Evolutionary conservation across 2,329 filamentous ascomycete genomes (phyloP).

Genomic region (Metarhizium album): DNA sequence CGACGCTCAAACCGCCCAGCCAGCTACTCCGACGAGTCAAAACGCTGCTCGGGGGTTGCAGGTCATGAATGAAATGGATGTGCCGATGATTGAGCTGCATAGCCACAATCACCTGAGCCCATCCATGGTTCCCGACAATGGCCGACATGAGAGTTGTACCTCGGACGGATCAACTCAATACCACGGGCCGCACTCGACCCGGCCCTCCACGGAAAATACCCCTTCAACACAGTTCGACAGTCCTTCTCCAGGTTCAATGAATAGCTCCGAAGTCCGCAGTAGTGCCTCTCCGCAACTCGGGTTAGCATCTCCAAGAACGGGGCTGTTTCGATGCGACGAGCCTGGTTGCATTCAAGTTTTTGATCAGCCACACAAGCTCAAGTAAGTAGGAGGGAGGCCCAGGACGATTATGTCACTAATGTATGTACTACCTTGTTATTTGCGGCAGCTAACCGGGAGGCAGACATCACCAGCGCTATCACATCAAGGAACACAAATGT

Average conservation of each 20-base stretch:
- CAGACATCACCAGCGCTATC: slow-evolving; percentile 50
- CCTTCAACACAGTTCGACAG: slow-evolving; percentile 36
- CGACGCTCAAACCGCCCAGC: slow-evolving; percentile 17
- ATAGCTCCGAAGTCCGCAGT: slow-evolving; percentile 25
- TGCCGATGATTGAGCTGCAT: slow-evolving; percentile 16
- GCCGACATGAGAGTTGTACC: slow-evolving; percentile 22
- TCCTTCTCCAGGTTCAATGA: slow-evolving; percentile 28
- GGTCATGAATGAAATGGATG: slow-evolving; percentile 12
- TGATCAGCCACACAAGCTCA: slow-evolving; percentile 49
- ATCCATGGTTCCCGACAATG: slow-evolving; percentile 11
- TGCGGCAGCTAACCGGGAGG: slow-evolving; percentile 1
- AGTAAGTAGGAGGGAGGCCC: slow-evolving; percentile 26
- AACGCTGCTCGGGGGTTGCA: slow-evolving; percentile 3
- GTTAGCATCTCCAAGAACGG: slow-evolving; percentile 19
- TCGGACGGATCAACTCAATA: slow-evolving; percentile 33
- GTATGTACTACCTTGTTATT: background rate
- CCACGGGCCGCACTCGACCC: slow-evolving; percentile 27
- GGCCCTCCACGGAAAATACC: slow-evolving; percentile 31
- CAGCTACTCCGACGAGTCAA: slow-evolving; percentile 15
- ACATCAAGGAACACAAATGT: slow-evolving; percentile 49
- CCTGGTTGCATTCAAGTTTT: slow-evolving; percentile 32
- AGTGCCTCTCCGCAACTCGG: slow-evolving; percentile 24
- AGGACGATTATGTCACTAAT: background rate
- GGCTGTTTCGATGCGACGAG: slow-evolving; percentile 24
- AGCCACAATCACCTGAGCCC: slow-evolving; percentile 16